Conservation (phyloP, 2,329 filamentous ascomycete genomes). For the Ploettnerulaceae sp. region DNA sequence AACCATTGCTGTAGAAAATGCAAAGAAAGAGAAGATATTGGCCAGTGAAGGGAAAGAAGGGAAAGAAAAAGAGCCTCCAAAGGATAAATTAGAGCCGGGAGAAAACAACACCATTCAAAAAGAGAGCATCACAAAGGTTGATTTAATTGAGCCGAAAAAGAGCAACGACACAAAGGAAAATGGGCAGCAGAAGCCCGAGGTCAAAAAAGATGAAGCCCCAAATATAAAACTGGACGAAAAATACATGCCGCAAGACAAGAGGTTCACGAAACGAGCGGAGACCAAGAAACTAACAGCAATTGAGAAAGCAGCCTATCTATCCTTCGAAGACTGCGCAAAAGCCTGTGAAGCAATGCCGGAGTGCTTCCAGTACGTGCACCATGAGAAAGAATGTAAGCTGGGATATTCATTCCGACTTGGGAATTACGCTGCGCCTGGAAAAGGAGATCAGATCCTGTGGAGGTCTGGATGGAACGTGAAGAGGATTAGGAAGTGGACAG, state of each 20-base stretch:
- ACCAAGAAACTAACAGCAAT: slow-evolving; percentile 17
- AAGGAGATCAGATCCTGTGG: slow-evolving; percentile 6
- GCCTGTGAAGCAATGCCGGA: slow-evolving; percentile 40
- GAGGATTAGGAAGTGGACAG: slow-evolving; percentile 16
- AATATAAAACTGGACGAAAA: not conserved
- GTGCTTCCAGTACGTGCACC: slow-evolving; percentile 37
- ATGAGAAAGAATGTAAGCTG: slow-evolving; percentile 20
- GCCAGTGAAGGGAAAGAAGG: not conserved
- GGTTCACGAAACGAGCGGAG: not conserved
- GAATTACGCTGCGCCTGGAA: slow-evolving; percentile 6
- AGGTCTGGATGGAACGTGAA: slow-evolving; percentile 20
- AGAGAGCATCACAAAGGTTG: not conserved
- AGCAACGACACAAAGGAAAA: too few species aligned
- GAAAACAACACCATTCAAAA: not conserved
- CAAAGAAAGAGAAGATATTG: not conserved
- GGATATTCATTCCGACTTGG: slow-evolving; percentile 13
- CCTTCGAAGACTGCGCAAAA: slow-evolving; percentile 42
- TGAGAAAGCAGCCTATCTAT: slow-evolving; percentile 42
- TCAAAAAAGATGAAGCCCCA: too few species aligned
- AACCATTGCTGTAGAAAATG: not conserved
- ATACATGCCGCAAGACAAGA: not conserved
- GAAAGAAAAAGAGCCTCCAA: not conserved
- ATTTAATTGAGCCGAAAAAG: too few species aligned
- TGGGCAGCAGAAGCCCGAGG: too few species aligned
- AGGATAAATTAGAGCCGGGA: not conserved